Conservation (phyloP, 768 basidiomycete genomes). For the Crepidotus variabilis region DNA sequence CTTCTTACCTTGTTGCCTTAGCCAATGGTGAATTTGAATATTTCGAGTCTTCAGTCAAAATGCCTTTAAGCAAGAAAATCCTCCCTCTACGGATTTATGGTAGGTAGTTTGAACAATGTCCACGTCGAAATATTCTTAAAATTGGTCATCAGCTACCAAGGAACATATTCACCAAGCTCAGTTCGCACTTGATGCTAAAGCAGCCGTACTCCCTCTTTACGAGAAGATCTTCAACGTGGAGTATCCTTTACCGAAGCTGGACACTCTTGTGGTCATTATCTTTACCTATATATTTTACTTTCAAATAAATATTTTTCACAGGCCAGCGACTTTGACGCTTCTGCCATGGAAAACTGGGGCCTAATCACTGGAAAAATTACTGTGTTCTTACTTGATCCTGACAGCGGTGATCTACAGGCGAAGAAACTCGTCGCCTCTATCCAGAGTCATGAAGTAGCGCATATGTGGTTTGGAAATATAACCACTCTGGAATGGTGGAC, state of each 20-base stretch:
- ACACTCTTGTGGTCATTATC: slow-evolving; percentile 73
- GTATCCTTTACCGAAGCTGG: slow-evolving; percentile 87
- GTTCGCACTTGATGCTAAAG: slow-evolving; percentile 87
- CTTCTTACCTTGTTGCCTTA: slow-evolving; percentile 84
- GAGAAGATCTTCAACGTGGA: slow-evolving; percentile 90
- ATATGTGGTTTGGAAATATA: slow-evolving; percentile 92
- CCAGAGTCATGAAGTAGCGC: slow-evolving; percentile 85
- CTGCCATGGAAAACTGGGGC: slow-evolving; percentile 95
- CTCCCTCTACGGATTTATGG: slow-evolving; percentile 86
- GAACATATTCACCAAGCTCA: slow-evolving; percentile 81
- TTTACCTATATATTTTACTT: not conserved
- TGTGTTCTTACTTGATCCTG: slow-evolving; percentile 74
- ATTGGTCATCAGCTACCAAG: slow-evolving; percentile 55
- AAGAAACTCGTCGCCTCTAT: slow-evolving; percentile 77
- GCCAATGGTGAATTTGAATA: slow-evolving; percentile 78
- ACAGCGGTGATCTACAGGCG: slow-evolving; percentile 63
- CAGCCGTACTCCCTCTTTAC: slow-evolving; percentile 79
- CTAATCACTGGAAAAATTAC: slow-evolving; percentile 89
- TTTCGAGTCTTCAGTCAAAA: slow-evolving; percentile 71
- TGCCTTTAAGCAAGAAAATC: slow-evolving; percentile 75
- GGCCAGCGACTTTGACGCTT: slow-evolving; percentile 87
- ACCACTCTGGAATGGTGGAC: slow-evolving; percentile 95
- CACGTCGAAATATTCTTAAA: no score
- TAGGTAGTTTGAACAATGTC: slow-evolving; percentile 32
- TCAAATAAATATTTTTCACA: slow-evolving; percentile 17